Evolutionary conservation across 2,329 filamentous ascomycete genomes (phyloP).

Genomic region (Fusarium sp.): DNA sequence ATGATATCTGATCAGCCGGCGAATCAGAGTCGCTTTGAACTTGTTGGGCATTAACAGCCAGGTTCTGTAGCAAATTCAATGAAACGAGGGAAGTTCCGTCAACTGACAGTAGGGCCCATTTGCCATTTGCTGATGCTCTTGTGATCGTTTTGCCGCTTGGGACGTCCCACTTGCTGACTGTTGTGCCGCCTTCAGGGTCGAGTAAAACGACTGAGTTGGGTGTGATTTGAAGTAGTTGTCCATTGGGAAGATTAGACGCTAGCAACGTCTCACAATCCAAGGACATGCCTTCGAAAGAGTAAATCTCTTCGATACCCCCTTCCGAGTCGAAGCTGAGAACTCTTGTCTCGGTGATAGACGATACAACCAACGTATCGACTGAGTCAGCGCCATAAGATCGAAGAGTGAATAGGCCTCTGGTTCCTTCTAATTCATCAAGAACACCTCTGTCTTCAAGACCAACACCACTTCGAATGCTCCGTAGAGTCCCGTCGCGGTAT

Average conservation of each 20-base stretch:
- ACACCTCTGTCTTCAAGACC: constrained; percentile 89
- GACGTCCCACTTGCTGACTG: constrained; percentile 68
- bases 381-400: constrained; percentile 60
- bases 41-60: constrained; percentile 69
- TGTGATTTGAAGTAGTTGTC: constrained; percentile 81
- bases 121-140: constrained; percentile 78
- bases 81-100: constrained; percentile 79
- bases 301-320: constrained; percentile 87
- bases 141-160: constrained; percentile 71
- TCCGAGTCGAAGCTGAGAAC: constrained; percentile 79
- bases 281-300: constrained; percentile 76
- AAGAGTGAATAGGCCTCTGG: constrained; percentile 78
- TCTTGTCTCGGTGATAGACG: constrained; percentile 85
- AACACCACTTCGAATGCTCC: constrained; percentile 93
- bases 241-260: constrained; percentile 71
- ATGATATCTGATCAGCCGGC: constrained; percentile 79
- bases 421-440: constrained; percentile 80
- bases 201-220: constrained; percentile 70
- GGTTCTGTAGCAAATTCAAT: constrained; percentile 69
- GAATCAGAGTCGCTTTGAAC: constrained; percentile 63
- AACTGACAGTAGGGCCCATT: constrained; percentile 77
- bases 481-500: constrained; percentile 85
- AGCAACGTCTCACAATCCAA: constrained; percentile 79
- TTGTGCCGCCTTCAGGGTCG: constrained; percentile 67
- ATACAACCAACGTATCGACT: constrained; percentile 79